These are phyloP conservation scores for Paecilomyces dactylethromorphus DNA, from an alignment of 2,329 filamentous ascomycete genomes.

Conservation along the genomic window DNA sequence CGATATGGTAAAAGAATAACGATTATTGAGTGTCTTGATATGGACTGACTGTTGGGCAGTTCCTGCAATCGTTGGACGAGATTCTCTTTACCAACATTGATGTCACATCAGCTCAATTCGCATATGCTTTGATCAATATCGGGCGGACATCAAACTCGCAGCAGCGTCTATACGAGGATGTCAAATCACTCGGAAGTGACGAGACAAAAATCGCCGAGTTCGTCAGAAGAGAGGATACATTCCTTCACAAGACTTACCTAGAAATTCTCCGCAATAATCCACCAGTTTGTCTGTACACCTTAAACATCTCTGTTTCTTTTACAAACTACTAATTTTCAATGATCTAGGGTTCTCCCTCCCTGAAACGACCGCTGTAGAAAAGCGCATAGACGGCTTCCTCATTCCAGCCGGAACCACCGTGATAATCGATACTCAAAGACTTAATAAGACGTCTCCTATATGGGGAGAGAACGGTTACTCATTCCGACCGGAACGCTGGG, in stretches of 20 bases:
- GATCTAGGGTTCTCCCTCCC: constrained; percentile 32
- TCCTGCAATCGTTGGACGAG: constrained; percentile 30
- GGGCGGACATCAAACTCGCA: constrained; percentile 26
- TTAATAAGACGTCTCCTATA: constrained; percentile 21
- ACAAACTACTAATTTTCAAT: background rate
- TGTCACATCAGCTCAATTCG: constrained; percentile 21
- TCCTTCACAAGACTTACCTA: constrained; percentile 11
- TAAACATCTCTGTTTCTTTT: background rate
- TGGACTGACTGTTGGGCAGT: background rate
- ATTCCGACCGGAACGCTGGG: constrained; percentile 11
- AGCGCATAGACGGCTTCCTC: constrained; percentile 22
- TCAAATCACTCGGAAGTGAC: background rate
- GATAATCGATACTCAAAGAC: constrained; percentile 33
- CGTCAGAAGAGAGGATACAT: constrained; percentile 10
- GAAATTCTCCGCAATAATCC: constrained; percentile 3
- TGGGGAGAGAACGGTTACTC: constrained; percentile 9
- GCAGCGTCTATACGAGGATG: constrained; percentile 17
- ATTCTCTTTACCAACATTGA: constrained; percentile 41
- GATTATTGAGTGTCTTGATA: background rate
- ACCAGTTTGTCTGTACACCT: constrained; percentile 25
- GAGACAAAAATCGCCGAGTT: constrained; percentile 10
- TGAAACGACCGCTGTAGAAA: constrained; percentile 26
- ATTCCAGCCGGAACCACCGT: constrained; percentile 33
- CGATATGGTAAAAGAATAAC: background rate
- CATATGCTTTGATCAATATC: constrained; percentile 6